Percentiles rank a stretch among this genome's conserved stretches.
Evolutionary conservation across 495 filamentous ascomycete genomes (phyloP).

Genomic region (Halenospora varia): DNA sequence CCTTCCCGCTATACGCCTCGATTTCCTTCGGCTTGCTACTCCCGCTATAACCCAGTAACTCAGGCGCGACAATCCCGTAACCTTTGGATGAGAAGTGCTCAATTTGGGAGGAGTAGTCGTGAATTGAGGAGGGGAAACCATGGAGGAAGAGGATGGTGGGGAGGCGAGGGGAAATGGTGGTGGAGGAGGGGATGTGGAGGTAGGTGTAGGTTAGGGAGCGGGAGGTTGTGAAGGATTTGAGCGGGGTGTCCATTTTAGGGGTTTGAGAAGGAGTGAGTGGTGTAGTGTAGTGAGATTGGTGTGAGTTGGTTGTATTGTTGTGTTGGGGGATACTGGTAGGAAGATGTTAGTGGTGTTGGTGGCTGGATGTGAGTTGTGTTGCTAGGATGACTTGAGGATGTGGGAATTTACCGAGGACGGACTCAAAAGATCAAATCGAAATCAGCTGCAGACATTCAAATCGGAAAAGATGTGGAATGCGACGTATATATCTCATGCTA

Average conservation of each 20-base stretch:
- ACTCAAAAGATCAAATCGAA: neutral
- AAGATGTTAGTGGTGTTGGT: neutral
- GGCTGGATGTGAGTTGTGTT: neutral
- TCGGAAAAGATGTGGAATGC: neutral
- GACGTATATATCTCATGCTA: neutral
- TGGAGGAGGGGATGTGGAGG: constrained; percentile 22
- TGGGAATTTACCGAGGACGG: neutral
- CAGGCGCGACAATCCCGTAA: constrained; percentile 41
- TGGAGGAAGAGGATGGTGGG: constrained; percentile 32
- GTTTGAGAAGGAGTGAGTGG: too few species aligned
- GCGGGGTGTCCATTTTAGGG: neutral
- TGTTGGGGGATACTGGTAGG: neutral
- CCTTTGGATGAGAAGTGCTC: constrained; percentile 26
- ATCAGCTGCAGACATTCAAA: neutral
- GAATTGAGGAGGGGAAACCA: constrained; percentile 35
- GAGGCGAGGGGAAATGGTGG: too few species aligned
- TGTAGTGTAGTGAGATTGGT: too few species aligned
- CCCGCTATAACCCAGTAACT: constrained; percentile 43
- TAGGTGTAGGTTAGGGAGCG: constrained; percentile 32
- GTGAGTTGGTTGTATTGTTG: neutral
- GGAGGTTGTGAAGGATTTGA: constrained; percentile 2
- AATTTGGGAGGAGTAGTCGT: constrained; percentile 41
- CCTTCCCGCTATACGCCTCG: constrained; percentile 30
- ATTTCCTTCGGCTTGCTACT: constrained; percentile 34
- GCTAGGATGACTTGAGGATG: neutral